These are phyloP conservation scores for Sphagnurus paluster DNA, from an alignment of 1,284 basidiomycete genomes.

Conservation along the genomic window DNA sequence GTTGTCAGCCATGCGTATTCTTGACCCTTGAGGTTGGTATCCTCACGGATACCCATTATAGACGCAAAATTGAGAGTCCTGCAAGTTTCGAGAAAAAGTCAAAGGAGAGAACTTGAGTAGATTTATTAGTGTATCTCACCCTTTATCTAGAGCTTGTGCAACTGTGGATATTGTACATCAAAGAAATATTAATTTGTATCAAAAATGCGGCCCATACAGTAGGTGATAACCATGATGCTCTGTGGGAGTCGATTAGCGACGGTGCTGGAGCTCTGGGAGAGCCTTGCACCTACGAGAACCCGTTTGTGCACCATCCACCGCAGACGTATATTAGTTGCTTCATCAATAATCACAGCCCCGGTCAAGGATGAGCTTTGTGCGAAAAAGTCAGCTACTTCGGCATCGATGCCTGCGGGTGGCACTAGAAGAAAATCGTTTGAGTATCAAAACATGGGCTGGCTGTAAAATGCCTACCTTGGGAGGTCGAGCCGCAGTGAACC, in stretches of 20 bases:
- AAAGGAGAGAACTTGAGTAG: no score
- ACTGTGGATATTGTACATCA: conserved; percentile 24
- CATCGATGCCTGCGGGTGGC: conserved; percentile 40
- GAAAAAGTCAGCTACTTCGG: conserved; percentile 50
- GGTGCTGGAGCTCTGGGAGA: not conserved
- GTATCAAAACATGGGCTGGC: not conserved
- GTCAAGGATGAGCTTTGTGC: conserved; percentile 27
- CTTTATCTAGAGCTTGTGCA: conserved; percentile 53
- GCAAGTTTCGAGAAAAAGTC: not conserved
- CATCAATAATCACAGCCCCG: conserved; percentile 39
- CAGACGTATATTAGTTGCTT: conserved; percentile 43
- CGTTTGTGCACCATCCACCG: conserved; percentile 53
- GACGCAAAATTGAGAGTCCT: conserved; percentile 55
- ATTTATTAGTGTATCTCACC: conserved; percentile 25
- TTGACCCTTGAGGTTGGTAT: conserved; percentile 47
- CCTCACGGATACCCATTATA: conserved; percentile 54
- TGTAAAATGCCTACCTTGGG: not conserved
- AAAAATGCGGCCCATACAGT: conserved; percentile 32
- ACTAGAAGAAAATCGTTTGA: conserved; percentile 11
- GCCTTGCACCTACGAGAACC: conserved; percentile 35
- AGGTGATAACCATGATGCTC: conserved; percentile 55
- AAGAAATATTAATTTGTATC: not conserved
- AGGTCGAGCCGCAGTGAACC: conserved; percentile 20
- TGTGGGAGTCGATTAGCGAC: conserved; percentile 13
- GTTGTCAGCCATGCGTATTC: conserved; percentile 54